Percentiles rank a stretch among this genome's conserved stretches.
Conservation (phyloP, 306 rosid genomes). For the Quercus dentata region DNA sequence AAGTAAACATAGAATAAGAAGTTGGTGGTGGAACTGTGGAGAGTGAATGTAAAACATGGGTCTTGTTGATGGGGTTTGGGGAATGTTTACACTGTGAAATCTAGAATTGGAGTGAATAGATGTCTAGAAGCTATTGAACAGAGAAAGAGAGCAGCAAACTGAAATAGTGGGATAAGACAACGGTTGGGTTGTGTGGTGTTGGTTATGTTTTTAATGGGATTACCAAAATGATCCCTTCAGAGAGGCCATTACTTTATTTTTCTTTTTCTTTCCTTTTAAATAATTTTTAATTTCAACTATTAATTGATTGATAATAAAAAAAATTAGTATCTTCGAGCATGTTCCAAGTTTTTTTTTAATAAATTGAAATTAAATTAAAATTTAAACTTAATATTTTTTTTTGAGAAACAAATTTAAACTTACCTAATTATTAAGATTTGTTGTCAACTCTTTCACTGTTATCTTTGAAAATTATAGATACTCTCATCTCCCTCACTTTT, state of each 20-base stretch:
- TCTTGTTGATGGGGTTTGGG: conserved; percentile 20
- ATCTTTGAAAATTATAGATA: no score
- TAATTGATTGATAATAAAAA: no score
- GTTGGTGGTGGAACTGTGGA: conserved; percentile 8
- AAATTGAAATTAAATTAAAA: no score
- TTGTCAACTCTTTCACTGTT: no score
- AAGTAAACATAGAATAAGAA: background rate
- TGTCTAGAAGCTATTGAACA: conserved; percentile 54
- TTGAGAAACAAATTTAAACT: no score
- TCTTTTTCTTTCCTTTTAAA: background rate
- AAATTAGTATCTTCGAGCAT: no score
- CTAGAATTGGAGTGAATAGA: conserved; percentile 24
- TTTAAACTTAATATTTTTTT: no score
- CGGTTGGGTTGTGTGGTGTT: background rate
- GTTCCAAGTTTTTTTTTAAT: no score
- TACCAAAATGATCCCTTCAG: background rate
- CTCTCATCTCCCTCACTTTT: no score
- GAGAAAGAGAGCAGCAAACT: no score
- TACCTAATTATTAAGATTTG: no score
- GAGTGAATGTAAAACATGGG: background rate
- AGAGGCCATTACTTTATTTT: background rate
- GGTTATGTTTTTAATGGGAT: background rate
- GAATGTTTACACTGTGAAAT: conserved; percentile 21
- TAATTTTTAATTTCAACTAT: background rate
- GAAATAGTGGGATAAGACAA: background rate